A percentile compares a stretch with the other conserved stretches of the same genome.
Evolutionary conservation across 2,329 filamentous ascomycete genomes (phyloP).

Genomic region (Aspergillus tubingensis): DNA sequence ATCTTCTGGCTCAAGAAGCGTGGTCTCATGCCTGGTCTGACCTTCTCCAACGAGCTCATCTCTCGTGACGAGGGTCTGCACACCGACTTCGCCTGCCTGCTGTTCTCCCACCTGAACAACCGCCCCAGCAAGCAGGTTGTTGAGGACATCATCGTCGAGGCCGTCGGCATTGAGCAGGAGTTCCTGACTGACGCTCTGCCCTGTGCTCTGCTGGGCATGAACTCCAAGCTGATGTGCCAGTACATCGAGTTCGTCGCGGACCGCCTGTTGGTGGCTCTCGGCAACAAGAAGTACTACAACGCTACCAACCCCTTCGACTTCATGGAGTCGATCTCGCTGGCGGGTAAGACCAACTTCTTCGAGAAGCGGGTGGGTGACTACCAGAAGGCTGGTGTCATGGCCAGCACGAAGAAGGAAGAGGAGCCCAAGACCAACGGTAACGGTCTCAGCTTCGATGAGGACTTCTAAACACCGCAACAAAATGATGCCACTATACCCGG

Average conservation of each 20-base stretch:
- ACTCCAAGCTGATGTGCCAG: slow-evolving; percentile 95
- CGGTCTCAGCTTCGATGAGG: slow-evolving; percentile 92
- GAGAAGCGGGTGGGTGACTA: slow-evolving; percentile 99
- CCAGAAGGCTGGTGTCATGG: slow-evolving; percentile 99
- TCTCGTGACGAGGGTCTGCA: slow-evolving; percentile 99
- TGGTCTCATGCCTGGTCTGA: slow-evolving; percentile 95
- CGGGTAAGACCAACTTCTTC: slow-evolving; percentile 99
- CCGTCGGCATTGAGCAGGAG: slow-evolving; percentile 93
- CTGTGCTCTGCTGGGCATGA: slow-evolving; percentile 94
- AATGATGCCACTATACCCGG: slow-evolving; percentile 31
- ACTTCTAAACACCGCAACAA: slow-evolving; percentile 66
- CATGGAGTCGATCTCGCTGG: slow-evolving; percentile 99
- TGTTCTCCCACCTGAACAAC: slow-evolving; percentile 96
- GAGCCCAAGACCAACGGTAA: slow-evolving; percentile 49
- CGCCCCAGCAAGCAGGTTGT: slow-evolving; percentile 81
- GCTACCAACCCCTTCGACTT: slow-evolving; percentile 97
- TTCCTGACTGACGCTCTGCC: slow-evolving; percentile 96
- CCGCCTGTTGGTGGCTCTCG: slow-evolving; percentile 86
- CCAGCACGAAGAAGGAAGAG: slow-evolving; percentile 73
- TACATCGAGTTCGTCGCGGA: slow-evolving; percentile 99
- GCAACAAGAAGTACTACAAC: slow-evolving; percentile 93
- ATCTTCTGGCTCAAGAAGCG: slow-evolving; percentile 99
- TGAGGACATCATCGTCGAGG: slow-evolving; percentile 87
- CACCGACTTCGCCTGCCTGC: slow-evolving; percentile 96
- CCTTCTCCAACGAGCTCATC: slow-evolving; percentile 99